Conservation (phyloP, 2,329 filamentous ascomycete genomes). For the Fusarium vanettenii region DNA sequence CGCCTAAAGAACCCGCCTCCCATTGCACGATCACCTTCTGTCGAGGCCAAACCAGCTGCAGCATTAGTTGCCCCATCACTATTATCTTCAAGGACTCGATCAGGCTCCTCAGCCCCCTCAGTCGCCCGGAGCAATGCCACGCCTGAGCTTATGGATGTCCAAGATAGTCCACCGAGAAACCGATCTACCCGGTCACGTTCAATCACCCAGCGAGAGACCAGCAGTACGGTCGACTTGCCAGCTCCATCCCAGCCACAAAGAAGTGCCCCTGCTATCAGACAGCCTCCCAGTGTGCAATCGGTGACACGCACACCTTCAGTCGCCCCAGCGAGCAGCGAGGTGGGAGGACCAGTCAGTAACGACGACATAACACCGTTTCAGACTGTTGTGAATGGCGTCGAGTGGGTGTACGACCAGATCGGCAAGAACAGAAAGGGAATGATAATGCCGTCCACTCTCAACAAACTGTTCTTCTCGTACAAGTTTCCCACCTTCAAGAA, state of each 20-base stretch:
- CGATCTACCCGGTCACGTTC: conserved; percentile 35
- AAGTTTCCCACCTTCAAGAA: conserved; percentile 46
- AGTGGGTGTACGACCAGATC: conserved; percentile 30
- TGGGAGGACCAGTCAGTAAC: background rate
- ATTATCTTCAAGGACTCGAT: conserved; percentile 38
- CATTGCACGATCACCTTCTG: conserved; percentile 27
- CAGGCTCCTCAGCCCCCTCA: conserved; percentile 29
- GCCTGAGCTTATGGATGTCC: conserved; percentile 20
- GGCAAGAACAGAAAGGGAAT: conserved; percentile 38
- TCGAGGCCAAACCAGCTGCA: conserved; percentile 19
- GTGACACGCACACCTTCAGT: conserved; percentile 6
- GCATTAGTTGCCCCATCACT: conserved; percentile 5
- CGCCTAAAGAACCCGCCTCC: conserved; percentile 36
- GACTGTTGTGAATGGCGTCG: conserved; percentile 43
- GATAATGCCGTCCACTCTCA: conserved; percentile 35
- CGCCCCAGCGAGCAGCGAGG: conserved; percentile 1
- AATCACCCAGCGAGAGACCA: conserved; percentile 9
- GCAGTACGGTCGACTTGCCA: background rate
- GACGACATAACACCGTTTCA: conserved; percentile 42
- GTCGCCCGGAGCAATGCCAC: conserved; percentile 19
- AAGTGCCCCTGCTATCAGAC: conserved; percentile 1
- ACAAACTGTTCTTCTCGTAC: conserved; percentile 49
- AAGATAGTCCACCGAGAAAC: conserved; percentile 10
- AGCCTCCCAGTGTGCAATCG: conserved; percentile 11
- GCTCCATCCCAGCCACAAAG: conserved; percentile 4